A percentile compares a stretch with the other conserved stretches of the same genome.
Evolutionary conservation across 1,284 basidiomycete species (phyloP).

Genomic region (Mycosarcoma mackinlayi): DNA sequence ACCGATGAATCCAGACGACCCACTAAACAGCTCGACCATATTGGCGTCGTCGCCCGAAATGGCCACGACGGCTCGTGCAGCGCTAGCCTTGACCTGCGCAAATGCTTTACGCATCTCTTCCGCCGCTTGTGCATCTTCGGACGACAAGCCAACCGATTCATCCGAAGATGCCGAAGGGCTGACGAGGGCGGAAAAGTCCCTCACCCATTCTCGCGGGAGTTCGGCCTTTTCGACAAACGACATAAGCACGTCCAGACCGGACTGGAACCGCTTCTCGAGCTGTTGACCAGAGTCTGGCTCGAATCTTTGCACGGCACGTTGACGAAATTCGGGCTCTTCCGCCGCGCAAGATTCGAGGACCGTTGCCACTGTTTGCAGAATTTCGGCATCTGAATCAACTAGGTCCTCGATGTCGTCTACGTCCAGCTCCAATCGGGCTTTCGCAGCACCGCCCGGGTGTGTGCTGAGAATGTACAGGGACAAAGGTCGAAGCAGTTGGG

Average conservation of each 20-base stretch:
- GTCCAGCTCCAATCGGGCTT: conserved; percentile 21
- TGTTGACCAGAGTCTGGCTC: neutral
- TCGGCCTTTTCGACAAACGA: conserved; percentile 52
- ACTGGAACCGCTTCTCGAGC: conserved; percentile 8
- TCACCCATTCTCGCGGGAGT: conserved; percentile 36
- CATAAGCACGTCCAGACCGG: conserved; percentile 44
- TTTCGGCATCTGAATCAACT: conserved; percentile 50
- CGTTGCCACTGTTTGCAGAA: conserved; percentile 39
- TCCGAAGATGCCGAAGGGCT: neutral
- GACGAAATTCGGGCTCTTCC: conserved; percentile 33
- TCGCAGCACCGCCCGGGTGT: neutral
- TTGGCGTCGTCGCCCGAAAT: conserved; percentile 84
- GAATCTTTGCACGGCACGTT: conserved; percentile 13
- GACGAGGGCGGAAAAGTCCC: conserved; percentile 8
- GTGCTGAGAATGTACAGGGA: conserved; percentile 12
- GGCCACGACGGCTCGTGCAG: conserved; percentile 85
- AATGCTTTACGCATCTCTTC: conserved; percentile 77
- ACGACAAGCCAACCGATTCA: neutral
- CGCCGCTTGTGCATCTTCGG: conserved; percentile 28
- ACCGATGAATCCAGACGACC: conserved; percentile 72
- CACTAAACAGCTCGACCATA: conserved; percentile 75
- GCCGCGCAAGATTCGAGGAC: conserved; percentile 47
- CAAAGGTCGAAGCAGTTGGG: conserved; percentile 24
- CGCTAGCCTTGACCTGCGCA: conserved; percentile 81
- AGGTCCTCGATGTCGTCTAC: conserved; percentile 43